Conservation (phyloP, 148 eudicot genomes). For the Fagopyrum homotropicum region DNA sequence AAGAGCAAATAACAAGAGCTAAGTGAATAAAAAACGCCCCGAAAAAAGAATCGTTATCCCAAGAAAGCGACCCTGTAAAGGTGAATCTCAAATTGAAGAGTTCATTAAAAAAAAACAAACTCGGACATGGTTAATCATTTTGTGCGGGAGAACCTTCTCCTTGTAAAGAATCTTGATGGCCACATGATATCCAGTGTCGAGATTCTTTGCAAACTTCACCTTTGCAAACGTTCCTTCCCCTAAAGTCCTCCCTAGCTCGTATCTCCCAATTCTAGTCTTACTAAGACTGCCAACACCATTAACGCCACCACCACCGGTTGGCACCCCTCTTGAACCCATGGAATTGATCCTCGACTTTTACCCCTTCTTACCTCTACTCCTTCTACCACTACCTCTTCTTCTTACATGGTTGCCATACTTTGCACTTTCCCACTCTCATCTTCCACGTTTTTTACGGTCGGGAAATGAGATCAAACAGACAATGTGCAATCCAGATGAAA, state of each 20-base stretch:
- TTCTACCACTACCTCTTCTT: constrained; percentile 33
- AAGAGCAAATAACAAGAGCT: neutral
- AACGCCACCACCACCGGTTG: constrained; percentile 8
- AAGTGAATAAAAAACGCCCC: constrained; percentile 1
- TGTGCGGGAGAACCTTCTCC: too few species aligned
- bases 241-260: constrained; percentile 40
- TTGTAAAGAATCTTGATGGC: too few species aligned
- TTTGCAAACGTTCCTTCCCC: constrained; percentile 52
- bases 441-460: neutral
- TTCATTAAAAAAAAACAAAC: neutral
- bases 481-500: neutral
- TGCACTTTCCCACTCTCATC: constrained; percentile 41
- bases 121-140: too few species aligned
- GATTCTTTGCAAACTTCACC: constrained; percentile 46
- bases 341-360: neutral
- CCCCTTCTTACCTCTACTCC: neutral
- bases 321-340: constrained; percentile 26
- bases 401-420: constrained; percentile 50
- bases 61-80: neutral
- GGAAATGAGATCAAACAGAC: too few species aligned
- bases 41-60: neutral
- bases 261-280: constrained; percentile 39
- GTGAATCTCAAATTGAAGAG: neutral
- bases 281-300: constrained; percentile 10
- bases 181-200: too few species aligned